Percentiles rank a stretch among this genome's conserved stretches.
Conservation (phyloP, 306 rosid species). For the barrel medic (Medicago truncatula) region DNA sequence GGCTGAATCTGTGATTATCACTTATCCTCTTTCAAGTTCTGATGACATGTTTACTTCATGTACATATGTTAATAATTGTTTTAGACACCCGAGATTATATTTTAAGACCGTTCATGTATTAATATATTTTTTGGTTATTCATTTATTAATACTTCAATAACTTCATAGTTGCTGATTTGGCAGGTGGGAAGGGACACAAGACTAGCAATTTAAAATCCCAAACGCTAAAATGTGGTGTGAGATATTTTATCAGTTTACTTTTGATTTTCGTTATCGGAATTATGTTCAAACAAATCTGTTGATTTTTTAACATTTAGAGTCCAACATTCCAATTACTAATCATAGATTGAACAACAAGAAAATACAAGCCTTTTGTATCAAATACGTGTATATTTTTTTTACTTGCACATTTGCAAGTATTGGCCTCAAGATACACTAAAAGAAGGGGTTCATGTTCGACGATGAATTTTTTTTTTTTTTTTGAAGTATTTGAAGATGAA, state of each 20-base stretch:
- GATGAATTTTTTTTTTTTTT: slow-evolving; percentile 5
- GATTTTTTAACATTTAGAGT: slow-evolving; percentile 39
- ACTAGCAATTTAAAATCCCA: slow-evolving; percentile 44
- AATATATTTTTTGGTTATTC: slow-evolving; percentile 9
- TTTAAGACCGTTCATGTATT: background rate
- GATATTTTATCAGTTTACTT: slow-evolving; percentile 43
- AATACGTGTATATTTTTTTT: slow-evolving; percentile 28
- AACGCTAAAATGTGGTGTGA: slow-evolving; percentile 48
- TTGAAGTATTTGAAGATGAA: slow-evolving; percentile 3
- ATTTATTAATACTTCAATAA: slow-evolving; percentile 26
- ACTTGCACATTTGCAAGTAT: slow-evolving; percentile 35
- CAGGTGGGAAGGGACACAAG: slow-evolving; percentile 50
- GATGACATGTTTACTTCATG: slow-evolving; percentile 43
- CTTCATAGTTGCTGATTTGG: slow-evolving; percentile 52
- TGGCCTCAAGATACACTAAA: slow-evolving; percentile 31
- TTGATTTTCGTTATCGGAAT: slow-evolving; percentile 36
- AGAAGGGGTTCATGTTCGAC: slow-evolving; percentile 31
- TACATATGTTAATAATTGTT: slow-evolving; percentile 43
- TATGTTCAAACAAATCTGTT: slow-evolving; percentile 42
- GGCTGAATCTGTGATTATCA: slow-evolving; percentile 36
- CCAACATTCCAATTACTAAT: slow-evolving; percentile 37
- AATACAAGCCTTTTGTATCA: slow-evolving; percentile 43
- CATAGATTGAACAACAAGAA: slow-evolving; percentile 43
- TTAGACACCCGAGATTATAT: slow-evolving; percentile 20
- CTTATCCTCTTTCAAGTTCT: slow-evolving; percentile 33